These are phyloP conservation scores for Bruguiera parviflora DNA, from an alignment of 345 rosid genomes.

Conservation along the genomic window DNA sequence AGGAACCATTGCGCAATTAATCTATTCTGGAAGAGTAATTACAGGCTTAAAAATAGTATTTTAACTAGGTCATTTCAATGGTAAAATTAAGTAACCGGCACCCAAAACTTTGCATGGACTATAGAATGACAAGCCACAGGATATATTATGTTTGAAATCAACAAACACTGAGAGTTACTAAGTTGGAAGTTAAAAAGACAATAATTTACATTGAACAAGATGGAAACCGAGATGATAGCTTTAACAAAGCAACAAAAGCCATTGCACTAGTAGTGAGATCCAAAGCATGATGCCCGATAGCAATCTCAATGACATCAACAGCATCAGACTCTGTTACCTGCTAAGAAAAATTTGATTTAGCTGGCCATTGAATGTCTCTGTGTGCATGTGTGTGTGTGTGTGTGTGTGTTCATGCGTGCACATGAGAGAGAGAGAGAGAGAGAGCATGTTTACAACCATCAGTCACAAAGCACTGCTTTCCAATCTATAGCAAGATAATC, in stretches of 20 bases:
- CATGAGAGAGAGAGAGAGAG: background rate
- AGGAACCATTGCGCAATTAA: too few relatives aligned
- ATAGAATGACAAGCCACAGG: too few relatives aligned
- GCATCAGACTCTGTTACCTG: constrained; percentile 96
- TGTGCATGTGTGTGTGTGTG: too few relatives aligned
- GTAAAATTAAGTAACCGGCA: too few relatives aligned
- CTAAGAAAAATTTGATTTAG: constrained; percentile 24
- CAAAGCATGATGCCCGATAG: constrained; percentile 57
- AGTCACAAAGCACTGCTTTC: background rate
- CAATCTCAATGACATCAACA: constrained; percentile 74
- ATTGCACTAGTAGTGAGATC: constrained; percentile 89
- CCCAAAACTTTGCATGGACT: too few relatives aligned
- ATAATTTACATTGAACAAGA: constrained; percentile 76
- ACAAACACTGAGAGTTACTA: too few relatives aligned
- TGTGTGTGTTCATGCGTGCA: too few relatives aligned
- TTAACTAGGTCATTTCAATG: too few relatives aligned
- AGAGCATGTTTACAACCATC: background rate
- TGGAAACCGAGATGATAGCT: constrained; percentile 94
- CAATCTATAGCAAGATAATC: too few relatives aligned
- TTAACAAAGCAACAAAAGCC: constrained; percentile 86
- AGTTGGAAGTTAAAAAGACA: constrained; percentile 11
- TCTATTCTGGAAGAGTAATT: too few relatives aligned
- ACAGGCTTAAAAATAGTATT: too few relatives aligned
- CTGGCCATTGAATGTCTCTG: background rate
- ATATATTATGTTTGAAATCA: too few relatives aligned